phyloP scores from a whole-genome alignment of 768 basidiomycete genomes.

The Hypholoma fasciculare region DNA sequence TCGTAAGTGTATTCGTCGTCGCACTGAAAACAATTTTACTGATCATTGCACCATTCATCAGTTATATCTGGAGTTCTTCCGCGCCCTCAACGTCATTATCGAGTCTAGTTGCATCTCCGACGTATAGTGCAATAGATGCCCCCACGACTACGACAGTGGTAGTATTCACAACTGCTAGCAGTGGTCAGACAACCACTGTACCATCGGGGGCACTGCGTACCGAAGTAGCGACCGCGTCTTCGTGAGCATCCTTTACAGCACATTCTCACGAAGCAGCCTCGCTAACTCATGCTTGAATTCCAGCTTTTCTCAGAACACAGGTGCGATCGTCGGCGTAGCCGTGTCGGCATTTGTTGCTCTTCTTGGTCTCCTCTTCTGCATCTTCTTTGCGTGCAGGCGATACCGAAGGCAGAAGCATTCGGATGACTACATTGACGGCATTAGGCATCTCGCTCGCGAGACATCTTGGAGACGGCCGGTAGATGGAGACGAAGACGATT shows the following conservation, averaged over 20 bases:
- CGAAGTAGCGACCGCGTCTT: not conserved
- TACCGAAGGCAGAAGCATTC: constrained; percentile 18
- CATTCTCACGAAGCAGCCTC: not conserved
- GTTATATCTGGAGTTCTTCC: not conserved
- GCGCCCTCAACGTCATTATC: not conserved
- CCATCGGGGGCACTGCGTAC: not conserved
- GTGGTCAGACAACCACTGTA: not conserved
- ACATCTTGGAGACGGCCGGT: constrained; percentile 31
- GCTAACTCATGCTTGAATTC: not conserved
- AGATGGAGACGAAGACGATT: constrained; percentile 28
- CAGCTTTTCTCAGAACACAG: constrained; percentile 38
- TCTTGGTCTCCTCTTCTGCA: constrained; percentile 26
- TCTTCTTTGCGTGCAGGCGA: constrained; percentile 33
- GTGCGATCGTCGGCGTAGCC: constrained; percentile 38
- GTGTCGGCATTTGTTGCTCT: constrained; percentile 27
- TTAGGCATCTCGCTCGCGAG: constrained; percentile 17
- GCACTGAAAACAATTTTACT: not conserved
- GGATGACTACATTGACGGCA: constrained; percentile 20
- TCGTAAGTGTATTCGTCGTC: too few species aligned
- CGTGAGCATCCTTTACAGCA: not conserved
- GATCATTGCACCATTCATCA: not conserved
- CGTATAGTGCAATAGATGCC: not conserved
- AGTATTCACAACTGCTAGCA: not conserved
- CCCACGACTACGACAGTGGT: not conserved
- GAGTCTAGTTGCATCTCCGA: not conserved